A percentile compares a stretch with the other conserved stretches of the same genome.
phyloP scores from a whole-genome alignment of 1,284 basidiomycete genomes.

The Microbotryomycetes sp. region DNA sequence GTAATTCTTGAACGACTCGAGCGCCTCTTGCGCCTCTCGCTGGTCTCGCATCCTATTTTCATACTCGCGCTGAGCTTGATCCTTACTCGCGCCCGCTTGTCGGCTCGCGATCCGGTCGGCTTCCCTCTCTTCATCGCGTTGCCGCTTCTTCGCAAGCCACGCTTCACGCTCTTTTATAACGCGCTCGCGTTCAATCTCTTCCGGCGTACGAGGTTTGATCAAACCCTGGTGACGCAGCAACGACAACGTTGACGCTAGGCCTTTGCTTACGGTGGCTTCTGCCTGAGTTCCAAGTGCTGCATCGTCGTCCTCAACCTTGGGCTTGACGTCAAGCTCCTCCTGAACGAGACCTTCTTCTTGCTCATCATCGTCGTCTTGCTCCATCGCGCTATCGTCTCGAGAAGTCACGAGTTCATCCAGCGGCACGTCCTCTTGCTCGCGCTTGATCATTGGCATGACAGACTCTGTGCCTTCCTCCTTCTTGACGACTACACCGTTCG shows the following conservation, averaged over 20 bases:
- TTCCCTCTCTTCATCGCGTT: slow-evolving; percentile 66
- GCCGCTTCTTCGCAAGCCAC: slow-evolving; percentile 82
- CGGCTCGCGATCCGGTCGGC: slow-evolving; percentile 60
- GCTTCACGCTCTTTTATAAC: slow-evolving; percentile 76
- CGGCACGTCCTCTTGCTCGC: slow-evolving; percentile 14
- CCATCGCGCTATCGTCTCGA: slow-evolving; percentile 55
- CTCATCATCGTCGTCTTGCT: slow-evolving; percentile 32
- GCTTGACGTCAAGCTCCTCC: slow-evolving; percentile 2
- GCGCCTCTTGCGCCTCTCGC: slow-evolving; percentile 72
- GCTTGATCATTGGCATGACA: slow-evolving; percentile 33
- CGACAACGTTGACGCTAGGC: slow-evolving; percentile 80
- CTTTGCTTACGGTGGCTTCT: slow-evolving; percentile 55
- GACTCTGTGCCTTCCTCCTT: slow-evolving; percentile 45
- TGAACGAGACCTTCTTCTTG: not conserved
- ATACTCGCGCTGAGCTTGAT: slow-evolving; percentile 89
- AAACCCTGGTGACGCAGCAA: slow-evolving; percentile 90
- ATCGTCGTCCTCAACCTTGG: slow-evolving; percentile 18
- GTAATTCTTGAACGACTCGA: slow-evolving; percentile 85
- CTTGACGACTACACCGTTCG: slow-evolving; percentile 30
- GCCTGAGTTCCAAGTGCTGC: slow-evolving; percentile 13
- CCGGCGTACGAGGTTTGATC: slow-evolving; percentile 57
- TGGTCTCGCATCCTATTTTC: slow-evolving; percentile 87
- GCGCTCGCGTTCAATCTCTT: slow-evolving; percentile 69
- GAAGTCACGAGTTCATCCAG: slow-evolving; percentile 34
- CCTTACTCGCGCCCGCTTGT: slow-evolving; percentile 57